phyloP scores from a whole-genome alignment of 257 asterid genomes.

The Datura wrightii region DNA sequence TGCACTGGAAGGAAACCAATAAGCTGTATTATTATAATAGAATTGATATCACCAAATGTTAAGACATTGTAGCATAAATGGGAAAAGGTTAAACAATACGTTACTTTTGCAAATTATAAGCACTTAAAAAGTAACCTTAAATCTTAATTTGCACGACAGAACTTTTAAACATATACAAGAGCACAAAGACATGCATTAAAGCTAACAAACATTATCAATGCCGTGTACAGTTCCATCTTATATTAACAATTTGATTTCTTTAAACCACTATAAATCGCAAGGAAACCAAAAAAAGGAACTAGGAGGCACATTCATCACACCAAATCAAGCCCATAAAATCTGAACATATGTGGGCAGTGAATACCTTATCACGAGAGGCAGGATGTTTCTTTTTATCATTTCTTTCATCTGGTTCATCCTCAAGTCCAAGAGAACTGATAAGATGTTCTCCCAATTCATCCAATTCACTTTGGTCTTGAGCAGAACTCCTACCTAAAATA shows the following conservation, averaged over 20 bases:
- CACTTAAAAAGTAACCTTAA: neutral
- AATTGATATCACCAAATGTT: neutral
- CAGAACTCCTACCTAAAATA: constrained; percentile 36
- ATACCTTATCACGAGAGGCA: constrained; percentile 70
- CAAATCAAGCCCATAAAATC: constrained; percentile 8
- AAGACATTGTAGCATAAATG: neutral
- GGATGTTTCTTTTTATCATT: constrained; percentile 55
- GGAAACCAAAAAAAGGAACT: neutral
- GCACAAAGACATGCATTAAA: neutral
- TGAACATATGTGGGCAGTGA: constrained; percentile 16
- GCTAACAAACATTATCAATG: neutral
- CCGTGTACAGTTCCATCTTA: neutral
- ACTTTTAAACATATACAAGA: neutral
- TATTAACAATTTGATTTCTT: neutral
- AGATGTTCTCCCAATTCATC: constrained; percentile 61
- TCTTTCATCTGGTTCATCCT: constrained; percentile 58
- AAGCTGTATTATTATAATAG: neutral
- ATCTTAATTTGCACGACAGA: neutral
- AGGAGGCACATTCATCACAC: neutral
- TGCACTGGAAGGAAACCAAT: constrained; percentile 9
- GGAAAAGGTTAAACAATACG: neutral
- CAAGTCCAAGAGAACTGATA: constrained; percentile 54
- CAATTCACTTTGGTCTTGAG: constrained; percentile 38
- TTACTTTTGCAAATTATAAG: neutral
- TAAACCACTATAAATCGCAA: neutral